Evolutionary conservation across 73 alveolate species (phyloP), one percentile per base, ranked within the genome.

Genomic region (Chromera velia): DNA sequence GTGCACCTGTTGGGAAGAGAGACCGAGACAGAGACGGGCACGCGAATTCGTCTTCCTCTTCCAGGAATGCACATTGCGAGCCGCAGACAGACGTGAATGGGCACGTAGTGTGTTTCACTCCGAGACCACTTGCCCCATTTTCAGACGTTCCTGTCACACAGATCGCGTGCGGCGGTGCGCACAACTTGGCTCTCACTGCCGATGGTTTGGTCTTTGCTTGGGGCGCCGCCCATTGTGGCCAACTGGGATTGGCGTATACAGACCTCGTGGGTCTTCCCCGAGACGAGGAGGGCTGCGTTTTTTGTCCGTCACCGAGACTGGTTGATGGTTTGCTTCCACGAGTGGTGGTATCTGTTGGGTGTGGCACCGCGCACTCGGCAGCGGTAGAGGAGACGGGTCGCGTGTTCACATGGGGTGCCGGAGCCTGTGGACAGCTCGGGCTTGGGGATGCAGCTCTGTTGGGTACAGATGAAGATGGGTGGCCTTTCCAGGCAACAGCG

Each of bases 321-420:
- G 83, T 87, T 33, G 95, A 89, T 63, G 81, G 81, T 22, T 75
- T 84, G 7, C 48, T 27, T 18, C 32, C 34, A 13, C 70, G 81
- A 28, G 48, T 40, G 33, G 84, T 84, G 18, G 79, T 84, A 19
- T 55, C 81, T 76, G 93, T 92, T 32, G 91, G 96, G 68, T 92
- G 98, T 74, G 98, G 98, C 22, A 95, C 90, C 62, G 95, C 92
- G 22, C 98, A 92, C 80, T 84, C 98, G 1, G 93, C 90, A 9
- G 98, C 98, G n/a, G 77, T 92, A 29, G 70, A 90, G 67, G 72
- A 76, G 46, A 91, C 88, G 48, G 98, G 98, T 32, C 88, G 74
- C 46, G 84, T 90, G 0, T 90, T 84, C 73, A 74, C 93, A 7
- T 90, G 96, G 93, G 94, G 96, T 0, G 96, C 93, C 0, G 96